Base-by-base conservation (phyloP, 176 grass and related monocot species). In the Coix lacrymajobi region DNA sequence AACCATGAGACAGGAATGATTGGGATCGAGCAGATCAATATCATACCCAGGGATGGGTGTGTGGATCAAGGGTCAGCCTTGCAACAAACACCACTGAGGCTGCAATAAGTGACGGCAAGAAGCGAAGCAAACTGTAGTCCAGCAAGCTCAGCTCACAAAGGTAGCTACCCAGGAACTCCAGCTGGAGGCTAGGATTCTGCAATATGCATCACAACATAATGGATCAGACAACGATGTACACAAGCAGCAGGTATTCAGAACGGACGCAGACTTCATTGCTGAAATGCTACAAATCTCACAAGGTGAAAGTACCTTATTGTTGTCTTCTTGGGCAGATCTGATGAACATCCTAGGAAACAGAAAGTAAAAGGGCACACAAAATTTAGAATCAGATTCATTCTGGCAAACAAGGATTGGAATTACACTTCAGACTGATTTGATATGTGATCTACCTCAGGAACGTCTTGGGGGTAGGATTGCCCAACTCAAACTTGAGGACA, bases 381-480 rank as follows among this genome's bases (percentile, higher is more conserved):
- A 26, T 60, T 60, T 26, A 60, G 56, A 60, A 58, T 12, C 24
- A 0, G 56, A 22, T 2, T 60, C 56, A 60, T 26, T 60, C 56
- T 60, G 56, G 56, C n/a, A 60, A 0, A 26, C 54, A 58, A 3
- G 54, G n/a, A 58, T 25, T 58, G n/a, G 17, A 0, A 1, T 1
- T 26, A 0, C 56, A 60, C 4, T 12, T 66, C 22, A 38, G 58
- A 60, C 0, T 39, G 28, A 49, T 28, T 78, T 54, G 66, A 4
- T 24, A 60, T 34, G 28, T 68, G 46, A 41, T 33, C 22, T 88
- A 77, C 92, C 92, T 89, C 19, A 99, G 73, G 79, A 96, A 99
- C n/a, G 87, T 94, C 72, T 94, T 96, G 13, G 80, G 68, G 0
- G 93, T 99, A 64, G 97, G 97, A 88, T 85, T 99, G n/a, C 93